Evolutionary conservation across 768 basidiomycete species (phyloP).

Genomic region (Paxillus involutus): DNA sequence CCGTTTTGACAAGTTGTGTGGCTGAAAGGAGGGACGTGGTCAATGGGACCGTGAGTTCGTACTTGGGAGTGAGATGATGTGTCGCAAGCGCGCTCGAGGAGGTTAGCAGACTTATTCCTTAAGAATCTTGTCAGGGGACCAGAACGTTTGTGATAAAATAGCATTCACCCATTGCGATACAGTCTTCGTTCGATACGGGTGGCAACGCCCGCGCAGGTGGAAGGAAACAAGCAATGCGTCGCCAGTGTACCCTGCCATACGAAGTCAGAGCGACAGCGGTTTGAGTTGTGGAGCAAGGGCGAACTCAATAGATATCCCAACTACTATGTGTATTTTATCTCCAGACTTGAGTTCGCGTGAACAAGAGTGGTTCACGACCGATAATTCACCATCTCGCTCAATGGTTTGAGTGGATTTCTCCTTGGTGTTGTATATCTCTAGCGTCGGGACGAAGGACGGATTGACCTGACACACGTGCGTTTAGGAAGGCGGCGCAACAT

Average conservation of each 20-base stretch:
- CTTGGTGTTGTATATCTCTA: conserved; percentile 49
- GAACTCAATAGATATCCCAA: conserved; percentile 45
- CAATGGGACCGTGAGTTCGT: conserved; percentile 46
- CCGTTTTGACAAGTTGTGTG: conserved; percentile 58
- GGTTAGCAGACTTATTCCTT: conserved; percentile 59
- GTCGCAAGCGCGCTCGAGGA: conserved; percentile 49
- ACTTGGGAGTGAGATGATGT: conserved; percentile 61
- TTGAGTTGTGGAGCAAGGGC: conserved; percentile 12
- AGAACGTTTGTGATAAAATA: background rate
- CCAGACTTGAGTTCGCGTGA: conserved; percentile 50
- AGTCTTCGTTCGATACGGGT: conserved; percentile 39
- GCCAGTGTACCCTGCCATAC: conserved; percentile 48
- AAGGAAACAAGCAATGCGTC: conserved; percentile 48
- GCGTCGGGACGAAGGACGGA: conserved; percentile 45
- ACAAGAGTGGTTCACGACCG: conserved; percentile 38
- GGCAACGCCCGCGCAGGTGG: conserved; percentile 36
- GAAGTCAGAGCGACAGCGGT: background rate
- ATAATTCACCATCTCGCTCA: conserved; percentile 31
- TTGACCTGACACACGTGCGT: conserved; percentile 40
- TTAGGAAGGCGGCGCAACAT: background rate
- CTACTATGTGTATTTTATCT: conserved; percentile 50
- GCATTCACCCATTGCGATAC: conserved; percentile 53
- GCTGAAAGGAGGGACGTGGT: conserved; percentile 61
- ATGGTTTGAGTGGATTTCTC: conserved; percentile 44
- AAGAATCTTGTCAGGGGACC: background rate